phyloP scores from a whole-genome alignment of 2,329 filamentous ascomycete genomes.

The Ascocoryne sarcoides region DNA sequence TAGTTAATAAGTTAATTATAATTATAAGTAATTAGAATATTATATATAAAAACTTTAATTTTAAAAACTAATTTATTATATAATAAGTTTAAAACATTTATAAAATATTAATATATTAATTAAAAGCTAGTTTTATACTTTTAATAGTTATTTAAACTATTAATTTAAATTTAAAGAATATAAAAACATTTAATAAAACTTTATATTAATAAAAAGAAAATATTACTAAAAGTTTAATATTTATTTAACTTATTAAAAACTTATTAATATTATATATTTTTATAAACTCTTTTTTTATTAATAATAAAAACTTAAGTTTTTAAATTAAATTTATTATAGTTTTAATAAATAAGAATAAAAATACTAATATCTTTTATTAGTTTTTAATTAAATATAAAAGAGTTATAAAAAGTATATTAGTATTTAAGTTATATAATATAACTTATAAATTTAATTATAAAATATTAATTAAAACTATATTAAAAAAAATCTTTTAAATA shows the following conservation, averaged over 20 bases:
- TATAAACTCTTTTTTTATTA: conserved; percentile 1
- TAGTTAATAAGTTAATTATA: background rate
- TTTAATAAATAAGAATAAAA: background rate
- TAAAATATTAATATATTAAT: conserved; percentile 2
- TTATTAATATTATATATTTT: background rate
- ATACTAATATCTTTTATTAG: conserved; percentile 2
- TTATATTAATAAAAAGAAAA: conserved; percentile 1
- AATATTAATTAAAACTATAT: background rate
- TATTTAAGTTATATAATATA: conserved; percentile 2
- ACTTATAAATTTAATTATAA: conserved; percentile 1
- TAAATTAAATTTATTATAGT: conserved; percentile 2
- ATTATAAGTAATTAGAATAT: background rate
- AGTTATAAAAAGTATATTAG: conserved; percentile 2
- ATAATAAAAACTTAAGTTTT: conserved; percentile 1
- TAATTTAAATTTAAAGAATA: background rate
- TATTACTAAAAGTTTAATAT: conserved; percentile 1
- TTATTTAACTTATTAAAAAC: conserved; percentile 1
- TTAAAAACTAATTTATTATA: conserved; percentile 4
- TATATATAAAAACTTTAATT: background rate
- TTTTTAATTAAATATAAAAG: conserved; percentile 2
- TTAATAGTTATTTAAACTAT: background rate
- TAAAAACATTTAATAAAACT: background rate
- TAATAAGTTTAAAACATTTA: conserved; percentile 6
- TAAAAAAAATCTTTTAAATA: background rate
- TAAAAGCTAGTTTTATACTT: background rate